A percentile compares a stretch with the other conserved stretches of the same genome.
Evolutionary conservation across 768 basidiomycete species (phyloP).

Genomic region (Infundibulicybe gibba): DNA sequence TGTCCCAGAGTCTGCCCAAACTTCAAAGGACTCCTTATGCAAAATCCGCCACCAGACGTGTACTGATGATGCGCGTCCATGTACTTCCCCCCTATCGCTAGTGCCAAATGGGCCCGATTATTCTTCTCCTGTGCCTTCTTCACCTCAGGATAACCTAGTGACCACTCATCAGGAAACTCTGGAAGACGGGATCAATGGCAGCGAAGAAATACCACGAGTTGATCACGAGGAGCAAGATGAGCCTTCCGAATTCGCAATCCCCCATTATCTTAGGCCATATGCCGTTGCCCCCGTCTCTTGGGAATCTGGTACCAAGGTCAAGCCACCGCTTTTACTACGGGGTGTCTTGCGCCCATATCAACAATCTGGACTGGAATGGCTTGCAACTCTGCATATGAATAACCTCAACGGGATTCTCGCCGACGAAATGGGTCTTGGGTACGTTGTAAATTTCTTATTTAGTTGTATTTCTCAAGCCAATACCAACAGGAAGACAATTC

Average conservation of each 20-base stretch:
- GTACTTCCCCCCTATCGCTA: too few relatives aligned
- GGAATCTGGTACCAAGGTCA: constrained; percentile 55
- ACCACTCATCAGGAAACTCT: too few relatives aligned
- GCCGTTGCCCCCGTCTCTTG: constrained; percentile 72
- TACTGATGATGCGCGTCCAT: too few relatives aligned
- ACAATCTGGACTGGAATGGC: constrained; percentile 91
- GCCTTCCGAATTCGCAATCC: constrained; percentile 24
- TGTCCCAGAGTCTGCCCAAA: too few relatives aligned
- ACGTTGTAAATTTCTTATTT: constrained; percentile 14
- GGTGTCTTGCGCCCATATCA: constrained; percentile 92
- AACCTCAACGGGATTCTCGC: constrained; percentile 82
- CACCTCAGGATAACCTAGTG: too few relatives aligned
- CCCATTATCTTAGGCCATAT: constrained; percentile 61
- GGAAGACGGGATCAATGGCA: too few relatives aligned
- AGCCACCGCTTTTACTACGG: constrained; percentile 72
- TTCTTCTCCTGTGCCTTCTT: too few relatives aligned
- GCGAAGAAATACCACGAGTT: background rate
- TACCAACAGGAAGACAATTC: constrained; percentile 79
- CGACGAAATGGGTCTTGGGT: constrained; percentile 96
- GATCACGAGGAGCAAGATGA: constrained; percentile 1
- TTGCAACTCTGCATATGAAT: constrained; percentile 80
- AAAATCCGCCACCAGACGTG: too few relatives aligned
- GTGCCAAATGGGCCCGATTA: too few relatives aligned
- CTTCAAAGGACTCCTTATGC: too few relatives aligned
- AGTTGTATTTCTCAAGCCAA: too few relatives aligned